Conservation (phyloP, 2,329 filamentous ascomycete species). For the Ophiocordyceps polyrhachis-furcata region DNA sequence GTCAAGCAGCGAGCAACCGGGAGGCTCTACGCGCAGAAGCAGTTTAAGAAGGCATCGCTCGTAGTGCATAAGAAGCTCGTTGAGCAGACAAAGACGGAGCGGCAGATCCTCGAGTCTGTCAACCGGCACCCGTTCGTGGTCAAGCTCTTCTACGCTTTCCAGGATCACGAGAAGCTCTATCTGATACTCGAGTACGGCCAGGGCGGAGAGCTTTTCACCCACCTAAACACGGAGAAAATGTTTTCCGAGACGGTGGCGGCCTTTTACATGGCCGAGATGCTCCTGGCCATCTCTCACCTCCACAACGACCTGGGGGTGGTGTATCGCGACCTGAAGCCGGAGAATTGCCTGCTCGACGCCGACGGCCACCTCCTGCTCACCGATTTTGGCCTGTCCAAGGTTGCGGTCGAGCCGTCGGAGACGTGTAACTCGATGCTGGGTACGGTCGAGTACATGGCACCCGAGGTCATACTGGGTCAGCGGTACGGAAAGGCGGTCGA, state of each 20-base stretch:
- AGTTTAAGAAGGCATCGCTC: conserved; percentile 92
- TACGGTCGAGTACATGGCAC: conserved; percentile 97
- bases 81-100: conserved; percentile 94
- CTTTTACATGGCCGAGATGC: conserved; percentile 98
- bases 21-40: conserved; percentile 88
- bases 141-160: conserved; percentile 95
- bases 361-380: conserved; percentile 88
- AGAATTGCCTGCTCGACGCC: conserved; percentile 85
- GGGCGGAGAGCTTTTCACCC: conserved; percentile 92
- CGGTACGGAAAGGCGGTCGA: conserved; percentile 90
- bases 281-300: conserved; percentile 80
- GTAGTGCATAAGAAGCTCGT: conserved; percentile 91
- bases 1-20: conserved; percentile 82
- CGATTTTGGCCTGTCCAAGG: conserved; percentile 93
- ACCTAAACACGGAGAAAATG: conserved; percentile 85
- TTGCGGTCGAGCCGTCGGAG: conserved; percentile 49
- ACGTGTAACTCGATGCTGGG: conserved; percentile 79
- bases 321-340: conserved; percentile 92
- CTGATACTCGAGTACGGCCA: conserved; percentile 95
- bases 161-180: conserved; percentile 94
- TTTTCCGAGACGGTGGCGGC: conserved; percentile 76
- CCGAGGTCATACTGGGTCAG: conserved; percentile 74
- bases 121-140: conserved; percentile 96
- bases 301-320: conserved; percentile 85
- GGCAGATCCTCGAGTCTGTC: conserved; percentile 84